Percentiles rank a stretch among this genome's conserved stretches.
Conservation (phyloP, 2,329 filamentous ascomycete species). For the Hymenoscyphus albidus region DNA sequence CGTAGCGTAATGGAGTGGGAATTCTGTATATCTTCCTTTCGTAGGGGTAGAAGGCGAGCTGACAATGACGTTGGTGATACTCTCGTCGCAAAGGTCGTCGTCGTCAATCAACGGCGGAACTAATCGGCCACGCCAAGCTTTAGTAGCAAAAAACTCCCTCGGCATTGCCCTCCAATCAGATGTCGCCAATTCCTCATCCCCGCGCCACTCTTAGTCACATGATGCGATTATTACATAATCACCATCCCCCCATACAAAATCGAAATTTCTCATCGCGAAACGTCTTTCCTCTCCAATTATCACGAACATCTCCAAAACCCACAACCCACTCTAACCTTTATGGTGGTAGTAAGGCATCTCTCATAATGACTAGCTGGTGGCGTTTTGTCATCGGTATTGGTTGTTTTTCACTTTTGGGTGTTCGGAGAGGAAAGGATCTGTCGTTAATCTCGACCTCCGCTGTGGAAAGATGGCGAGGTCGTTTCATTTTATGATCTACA, state of each 20-base stretch:
- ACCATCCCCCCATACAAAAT: slow-evolving; percentile 7
- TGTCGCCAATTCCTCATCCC: slow-evolving; percentile 7
- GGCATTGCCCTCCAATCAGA: slow-evolving; percentile 20
- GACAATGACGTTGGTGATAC: background rate
- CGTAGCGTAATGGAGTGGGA: background rate
- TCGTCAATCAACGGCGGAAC: slow-evolving; percentile 9
- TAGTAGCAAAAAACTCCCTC: slow-evolving; percentile 8
- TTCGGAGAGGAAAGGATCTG: slow-evolving; percentile 37
- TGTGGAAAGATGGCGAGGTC: slow-evolving; percentile 33
- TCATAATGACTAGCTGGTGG: slow-evolving; percentile 19
- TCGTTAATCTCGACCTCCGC: slow-evolving; percentile 40
- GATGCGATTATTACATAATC: slow-evolving; percentile 16
- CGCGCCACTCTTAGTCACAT: background rate
- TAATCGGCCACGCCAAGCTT: slow-evolving; percentile 25
- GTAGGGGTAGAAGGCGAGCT: background rate
- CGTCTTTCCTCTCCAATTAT: slow-evolving; percentile 20
- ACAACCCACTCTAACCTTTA: slow-evolving; percentile 30
- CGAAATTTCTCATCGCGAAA: slow-evolving; percentile 12
- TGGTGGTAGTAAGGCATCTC: slow-evolving; percentile 26
- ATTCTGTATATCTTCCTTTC: background rate
- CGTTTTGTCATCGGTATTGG: slow-evolving; percentile 34
- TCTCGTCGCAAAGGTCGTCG: background rate
- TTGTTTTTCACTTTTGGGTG: slow-evolving; percentile 23
- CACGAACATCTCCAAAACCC: slow-evolving; percentile 34
- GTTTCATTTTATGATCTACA: slow-evolving; percentile 42